phyloP scores from a whole-genome alignment of 2,329 filamentous ascomycete species.

The Aspergillus ruber region DNA sequence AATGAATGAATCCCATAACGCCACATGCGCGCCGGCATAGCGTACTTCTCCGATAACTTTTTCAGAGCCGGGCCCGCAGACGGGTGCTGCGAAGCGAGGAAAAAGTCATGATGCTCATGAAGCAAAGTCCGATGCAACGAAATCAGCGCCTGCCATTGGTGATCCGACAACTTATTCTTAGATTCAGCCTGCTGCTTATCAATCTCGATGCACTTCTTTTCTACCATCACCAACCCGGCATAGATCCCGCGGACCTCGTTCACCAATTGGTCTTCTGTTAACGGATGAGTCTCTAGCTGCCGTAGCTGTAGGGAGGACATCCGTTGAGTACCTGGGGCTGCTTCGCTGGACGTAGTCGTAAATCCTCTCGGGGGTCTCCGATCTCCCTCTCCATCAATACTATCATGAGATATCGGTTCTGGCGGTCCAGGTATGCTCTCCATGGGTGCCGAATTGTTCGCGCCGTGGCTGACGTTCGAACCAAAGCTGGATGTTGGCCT shows the following conservation, averaged over 20 bases:
- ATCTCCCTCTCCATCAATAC: too few relatives aligned
- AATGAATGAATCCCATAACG: constrained; percentile 83
- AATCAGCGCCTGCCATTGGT: constrained; percentile 81
- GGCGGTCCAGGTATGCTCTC: too few relatives aligned
- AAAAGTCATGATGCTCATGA: constrained; percentile 79
- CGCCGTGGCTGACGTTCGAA: too few relatives aligned
- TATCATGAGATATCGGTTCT: too few relatives aligned
- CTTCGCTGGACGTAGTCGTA: not conserved
- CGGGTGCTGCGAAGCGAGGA: constrained; percentile 80
- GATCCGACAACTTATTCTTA: constrained; percentile 49
- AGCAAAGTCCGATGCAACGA: constrained; percentile 73
- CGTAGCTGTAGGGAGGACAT: constrained; percentile 43
- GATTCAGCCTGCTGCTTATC: constrained; percentile 56
- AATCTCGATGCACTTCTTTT: constrained; percentile 79
- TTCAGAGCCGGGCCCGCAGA: constrained; percentile 63
- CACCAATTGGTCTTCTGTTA: constrained; percentile 71
- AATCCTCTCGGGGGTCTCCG: too few relatives aligned
- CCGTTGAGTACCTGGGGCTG: constrained; percentile 19
- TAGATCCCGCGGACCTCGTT: constrained; percentile 64
- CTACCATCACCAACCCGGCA: constrained; percentile 75
- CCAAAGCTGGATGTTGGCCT: too few relatives aligned
- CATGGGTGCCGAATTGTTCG: too few relatives aligned
- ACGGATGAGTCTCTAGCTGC: constrained; percentile 56
- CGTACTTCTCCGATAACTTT: constrained; percentile 69
- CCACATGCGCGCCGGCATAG: constrained; percentile 94